Conservation (phyloP, 2,329 filamentous ascomycete genomes). For the Achaetomium macrosporum region DNA sequence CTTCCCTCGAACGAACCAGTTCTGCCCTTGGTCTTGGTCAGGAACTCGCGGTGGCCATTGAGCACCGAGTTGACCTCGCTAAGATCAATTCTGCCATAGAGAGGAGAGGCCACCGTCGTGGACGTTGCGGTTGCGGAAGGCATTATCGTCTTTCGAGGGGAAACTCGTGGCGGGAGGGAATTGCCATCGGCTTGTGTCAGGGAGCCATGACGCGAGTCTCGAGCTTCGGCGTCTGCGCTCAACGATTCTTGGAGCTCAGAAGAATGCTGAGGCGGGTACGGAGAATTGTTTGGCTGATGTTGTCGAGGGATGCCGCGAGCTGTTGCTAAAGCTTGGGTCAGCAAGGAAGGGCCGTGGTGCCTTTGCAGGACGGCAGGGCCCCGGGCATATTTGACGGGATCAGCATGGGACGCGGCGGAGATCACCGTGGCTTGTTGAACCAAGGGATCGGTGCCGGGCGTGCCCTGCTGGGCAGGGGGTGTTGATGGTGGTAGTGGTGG, state of each 20-base stretch:
- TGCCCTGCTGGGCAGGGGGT: constrained; percentile 15
- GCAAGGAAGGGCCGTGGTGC: constrained; percentile 48
- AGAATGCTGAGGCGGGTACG: constrained; percentile 15
- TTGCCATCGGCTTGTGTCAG: constrained; percentile 32
- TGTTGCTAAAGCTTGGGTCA: constrained; percentile 54
- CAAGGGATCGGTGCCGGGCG: constrained; percentile 20
- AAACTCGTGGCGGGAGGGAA: constrained; percentile 33
- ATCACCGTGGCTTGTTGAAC: constrained; percentile 18
- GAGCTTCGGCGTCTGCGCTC: constrained; percentile 14
- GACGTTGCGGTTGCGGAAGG: constrained; percentile 21
- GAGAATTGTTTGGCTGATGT: constrained; percentile 20
- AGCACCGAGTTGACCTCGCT: constrained; percentile 32
- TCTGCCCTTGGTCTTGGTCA: constrained; percentile 29
- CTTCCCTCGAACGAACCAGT: constrained; percentile 40
- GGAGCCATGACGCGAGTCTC: constrained; percentile 32
- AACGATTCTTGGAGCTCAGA: constrained; percentile 17
- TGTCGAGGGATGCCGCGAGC: constrained; percentile 45
- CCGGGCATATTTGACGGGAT: constrained; percentile 44
- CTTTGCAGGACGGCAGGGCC: constrained; percentile 37
- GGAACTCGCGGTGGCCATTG: constrained; percentile 31
- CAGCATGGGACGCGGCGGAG: constrained; percentile 29
- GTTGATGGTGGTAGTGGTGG: constrained; percentile 16
- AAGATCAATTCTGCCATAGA: constrained; percentile 29
- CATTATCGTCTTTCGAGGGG: constrained; percentile 27
- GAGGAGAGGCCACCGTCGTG: constrained; percentile 16